phyloP scores from a whole-genome alignment of 2,329 filamentous ascomycete species.

The Aspergillus quadricinctus region DNA sequence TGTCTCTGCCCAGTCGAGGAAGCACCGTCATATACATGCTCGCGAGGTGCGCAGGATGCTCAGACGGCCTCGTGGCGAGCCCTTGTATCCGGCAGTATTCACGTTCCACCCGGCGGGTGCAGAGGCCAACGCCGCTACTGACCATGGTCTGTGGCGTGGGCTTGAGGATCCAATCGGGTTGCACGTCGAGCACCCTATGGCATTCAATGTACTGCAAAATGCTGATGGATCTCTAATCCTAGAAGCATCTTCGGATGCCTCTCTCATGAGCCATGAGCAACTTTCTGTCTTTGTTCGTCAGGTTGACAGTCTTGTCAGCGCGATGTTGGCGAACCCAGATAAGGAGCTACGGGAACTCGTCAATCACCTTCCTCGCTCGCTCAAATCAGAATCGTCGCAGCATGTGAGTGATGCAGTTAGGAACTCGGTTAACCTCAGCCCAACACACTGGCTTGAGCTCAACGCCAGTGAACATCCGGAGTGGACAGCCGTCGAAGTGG shows the following conservation, averaged over 20 bases:
- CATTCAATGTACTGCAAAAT: conserved; percentile 34
- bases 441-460: conserved; percentile 26
- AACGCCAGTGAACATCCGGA: conserved; percentile 22
- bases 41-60: conserved; percentile 27
- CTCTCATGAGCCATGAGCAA: conserved; percentile 24
- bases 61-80: conserved; percentile 19
- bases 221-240: conserved; percentile 17
- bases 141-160: conserved; percentile 22
- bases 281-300: conserved; percentile 26
- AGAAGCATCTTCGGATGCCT: conserved; percentile 22
- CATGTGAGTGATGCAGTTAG: conserved; percentile 14
- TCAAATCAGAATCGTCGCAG: conserved; percentile 22
- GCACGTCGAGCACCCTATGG: conserved; percentile 40
- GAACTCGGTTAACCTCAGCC: conserved; percentile 17
- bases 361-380: conserved; percentile 16
- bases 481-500: conserved; percentile 29
- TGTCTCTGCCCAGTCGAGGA: conserved; percentile 22
- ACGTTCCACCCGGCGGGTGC: conserved; percentile 24
- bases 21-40: conserved; percentile 26
- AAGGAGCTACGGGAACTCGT: conserved; percentile 19
- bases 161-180: conserved; percentile 30
- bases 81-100: conserved; percentile 31
- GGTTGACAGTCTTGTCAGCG: conserved; percentile 24
- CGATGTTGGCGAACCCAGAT: conserved; percentile 26
- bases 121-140: neutral